A percentile compares a stretch with the other conserved stretches of the same genome.
Evolutionary conservation across 768 basidiomycete species (phyloP).

Genomic region (Lactarius indigo): DNA sequence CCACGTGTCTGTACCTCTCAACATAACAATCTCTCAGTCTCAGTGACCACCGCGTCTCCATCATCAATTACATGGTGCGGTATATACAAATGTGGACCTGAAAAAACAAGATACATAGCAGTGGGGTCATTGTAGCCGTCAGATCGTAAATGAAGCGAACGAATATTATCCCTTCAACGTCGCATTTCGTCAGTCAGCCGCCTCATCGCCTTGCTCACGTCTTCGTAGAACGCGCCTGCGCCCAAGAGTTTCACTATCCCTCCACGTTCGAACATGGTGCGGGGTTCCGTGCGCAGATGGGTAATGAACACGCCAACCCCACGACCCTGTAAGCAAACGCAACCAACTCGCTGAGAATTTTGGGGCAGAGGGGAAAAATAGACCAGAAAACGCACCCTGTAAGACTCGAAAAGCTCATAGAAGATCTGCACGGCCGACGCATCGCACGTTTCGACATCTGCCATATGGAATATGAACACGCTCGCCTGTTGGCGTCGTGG

Average conservation of each 20-base stretch:
- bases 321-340: slow-evolving; percentile 35
- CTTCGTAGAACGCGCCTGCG: slow-evolving; percentile 42
- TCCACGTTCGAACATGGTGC: slow-evolving; percentile 40
- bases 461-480: slow-evolving; percentile 87
- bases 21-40: not conserved
- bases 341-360: not conserved
- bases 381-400: slow-evolving; percentile 49
- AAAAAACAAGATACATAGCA: not conserved
- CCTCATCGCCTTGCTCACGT: slow-evolving; percentile 42
- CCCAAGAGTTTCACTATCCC: slow-evolving; percentile 44
- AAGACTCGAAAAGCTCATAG: slow-evolving; percentile 72
- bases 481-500: slow-evolving; percentile 72
- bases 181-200: slow-evolving; percentile 32
- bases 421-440: slow-evolving; percentile 91
- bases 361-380: not conserved
- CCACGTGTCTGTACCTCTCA: too few relatives aligned
- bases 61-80: not conserved
- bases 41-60: not conserved
- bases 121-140: not conserved
- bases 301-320: slow-evolving; percentile 45
- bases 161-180: not conserved
- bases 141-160: not conserved
- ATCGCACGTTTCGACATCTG: slow-evolving; percentile 87
- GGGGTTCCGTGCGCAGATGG: slow-evolving; percentile 40
- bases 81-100: not conserved